Percentiles rank a stretch among this genome's conserved stretches.
phyloP scores from a whole-genome alignment of 768 basidiomycete species.

The Mycena metata region DNA sequence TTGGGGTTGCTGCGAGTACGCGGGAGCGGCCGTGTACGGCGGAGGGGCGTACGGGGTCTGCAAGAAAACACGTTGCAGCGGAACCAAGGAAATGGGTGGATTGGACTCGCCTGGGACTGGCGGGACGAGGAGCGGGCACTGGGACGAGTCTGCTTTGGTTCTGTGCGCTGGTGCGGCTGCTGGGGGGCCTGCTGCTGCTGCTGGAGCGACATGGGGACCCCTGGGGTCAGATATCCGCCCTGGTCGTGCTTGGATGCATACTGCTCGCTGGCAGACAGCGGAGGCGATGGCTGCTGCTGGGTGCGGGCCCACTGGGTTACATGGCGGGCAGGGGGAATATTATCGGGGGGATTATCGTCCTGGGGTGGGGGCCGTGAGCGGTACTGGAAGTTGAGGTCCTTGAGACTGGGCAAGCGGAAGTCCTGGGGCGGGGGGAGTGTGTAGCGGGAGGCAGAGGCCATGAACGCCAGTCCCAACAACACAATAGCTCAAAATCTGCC shows the following conservation, averaged over 20 bases:
- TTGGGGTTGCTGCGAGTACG: constrained; percentile 25
- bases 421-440: constrained; percentile 56
- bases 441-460: constrained; percentile 34
- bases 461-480: constrained; percentile 2
- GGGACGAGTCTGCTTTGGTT: constrained; percentile 10
- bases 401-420: constrained; percentile 78
- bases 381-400: constrained; percentile 76
- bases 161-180: constrained; percentile 7
- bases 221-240: constrained; percentile 61
- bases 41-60: constrained; percentile 15
- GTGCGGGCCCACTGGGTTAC: constrained; percentile 52
- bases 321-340: constrained; percentile 43
- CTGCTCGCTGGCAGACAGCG: constrained; percentile 61
- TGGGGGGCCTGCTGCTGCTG: constrained; percentile 29
- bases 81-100: constrained; percentile 8
- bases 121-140: constrained; percentile 26
- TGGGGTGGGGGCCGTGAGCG: constrained; percentile 45
- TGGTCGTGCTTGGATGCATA: constrained; percentile 65
- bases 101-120: constrained; percentile 32
- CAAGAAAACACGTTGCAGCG: constrained; percentile 25
- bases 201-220: constrained; percentile 38
- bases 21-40: not conserved
- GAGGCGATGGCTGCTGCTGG: constrained; percentile 63
- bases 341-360: constrained; percentile 47
- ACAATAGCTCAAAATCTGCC: constrained; percentile 23